Base-by-base conservation (phyloP, 148 eudicot genomes). In the Hydrangea macrophylla region DNA sequence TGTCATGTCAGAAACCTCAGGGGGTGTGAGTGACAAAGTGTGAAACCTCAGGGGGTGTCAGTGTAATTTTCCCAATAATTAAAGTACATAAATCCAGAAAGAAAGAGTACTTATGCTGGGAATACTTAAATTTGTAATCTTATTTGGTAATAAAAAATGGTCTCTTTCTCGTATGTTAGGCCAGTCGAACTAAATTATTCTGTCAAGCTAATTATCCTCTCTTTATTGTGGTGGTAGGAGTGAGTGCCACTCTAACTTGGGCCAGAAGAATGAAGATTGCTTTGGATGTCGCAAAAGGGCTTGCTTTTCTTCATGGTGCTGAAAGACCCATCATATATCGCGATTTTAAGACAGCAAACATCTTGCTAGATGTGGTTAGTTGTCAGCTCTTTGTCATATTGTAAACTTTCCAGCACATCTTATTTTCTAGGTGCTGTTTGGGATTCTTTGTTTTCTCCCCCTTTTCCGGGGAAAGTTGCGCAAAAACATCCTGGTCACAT, bases 281-380 rank as follows among this genome's bases (percentile, higher is more conserved):
- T 62, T 77, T 90, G 68, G 89, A 88, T 81, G 96, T 89, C 79
- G 96, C 96, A 3, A 86, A 79, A 68, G 96, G 96, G 58, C 91
- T 90, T 68, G 89, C 87, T 57, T 90, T 88, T 69, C 93, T 90
- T 76, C 96, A 90, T 76, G 78, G 80, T 60, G 75, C 83, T 26
- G 89, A 88, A 68, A 85, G 86, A 44, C 73, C 86, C 60, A 82
- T 90, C 67, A 90, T 90, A 68, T 90, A 88, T 54, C 87, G 96
- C 28, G 96, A 90, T 66, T 90, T 90, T 33, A 90, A 90, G 88
- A 88, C 96, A 26, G 84, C 96, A 30, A 90, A 90, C 68, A 82
- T 90, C 73, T 82, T 90, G 80, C 82, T 90, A 42, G 96, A 88
- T 77, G 75, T 68, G 85, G 96, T 90, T 45, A 79, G 88, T 75